These are phyloP conservation scores for Raphanus hybrid DNA, from an alignment of 441 rosid genomes.

Conservation along the genomic window DNA sequence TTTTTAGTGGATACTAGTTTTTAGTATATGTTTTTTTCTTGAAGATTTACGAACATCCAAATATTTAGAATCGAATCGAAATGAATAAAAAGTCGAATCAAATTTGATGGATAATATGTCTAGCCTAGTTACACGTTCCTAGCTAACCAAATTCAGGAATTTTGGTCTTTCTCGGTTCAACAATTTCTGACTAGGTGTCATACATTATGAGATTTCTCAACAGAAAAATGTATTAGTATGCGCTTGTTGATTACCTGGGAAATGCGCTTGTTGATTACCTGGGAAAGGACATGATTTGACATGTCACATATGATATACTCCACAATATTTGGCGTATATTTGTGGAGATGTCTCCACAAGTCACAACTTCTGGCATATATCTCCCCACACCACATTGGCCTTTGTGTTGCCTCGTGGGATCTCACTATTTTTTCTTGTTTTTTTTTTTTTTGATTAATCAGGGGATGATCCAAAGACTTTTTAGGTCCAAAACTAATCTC, in stretches of 20 bases:
- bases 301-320: conserved; percentile 2
- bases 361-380: conserved; percentile 35
- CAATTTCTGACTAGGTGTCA: background rate
- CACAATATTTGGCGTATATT: conserved; percentile 5
- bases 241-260: background rate
- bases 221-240: background rate
- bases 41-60: too few species aligned
- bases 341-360: conserved; percentile 39
- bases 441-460: background rate
- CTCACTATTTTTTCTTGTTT: conserved; percentile 4
- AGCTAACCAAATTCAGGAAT: conserved; percentile 3
- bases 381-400: conserved; percentile 39
- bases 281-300: conserved; percentile 3
- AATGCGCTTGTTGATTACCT: background rate
- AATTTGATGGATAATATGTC: too few species aligned
- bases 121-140: too few species aligned
- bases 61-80: too few species aligned
- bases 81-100: too few species aligned
- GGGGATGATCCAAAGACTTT: too few species aligned
- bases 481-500: too few species aligned
- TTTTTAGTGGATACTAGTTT: too few species aligned
- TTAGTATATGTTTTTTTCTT: too few species aligned
- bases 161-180: background rate
- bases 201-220: background rate
- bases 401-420: conserved; percentile 36